Evolutionary conservation across 139 green algal species (phyloP), one percentile per base, ranked within the genome.

Genomic region (Chlamydomonas schloesseri): DNA sequence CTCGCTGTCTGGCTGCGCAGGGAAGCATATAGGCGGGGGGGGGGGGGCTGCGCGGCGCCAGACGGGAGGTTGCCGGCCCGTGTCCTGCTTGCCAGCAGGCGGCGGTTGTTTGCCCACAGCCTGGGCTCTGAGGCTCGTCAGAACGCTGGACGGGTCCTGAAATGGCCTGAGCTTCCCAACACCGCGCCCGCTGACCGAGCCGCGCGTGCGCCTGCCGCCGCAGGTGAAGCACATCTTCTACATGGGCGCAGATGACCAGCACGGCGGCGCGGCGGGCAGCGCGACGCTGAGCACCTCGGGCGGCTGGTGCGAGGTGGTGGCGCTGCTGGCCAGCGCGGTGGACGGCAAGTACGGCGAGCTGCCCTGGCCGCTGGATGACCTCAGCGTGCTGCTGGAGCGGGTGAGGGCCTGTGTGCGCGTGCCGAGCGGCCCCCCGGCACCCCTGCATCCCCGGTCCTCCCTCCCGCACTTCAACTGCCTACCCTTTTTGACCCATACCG

Each of bases 271-370:
- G 42, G 42, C 42, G 42, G 42, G 42, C 42, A 5, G 6, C 8
- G 42, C 8, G 42, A 50, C 42, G 42, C 42, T 50, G 42, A 8
- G 42, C 42, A 50, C 42, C 42, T 5, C 42, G 5, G 42, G 42
- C 42, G 42, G 42, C 76, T 83, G 76, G 76, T 83, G 76, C 26
- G 76, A 83, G 76, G 37, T 83, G 76, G 47, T 42, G 5, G 42
- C 34, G 11, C 60, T 83, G 60, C 60, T 83, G n/a, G 18, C 46
- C 24, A 18, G 42, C 4, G 36, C 37, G 50, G 37, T 83, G 20
- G 24, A 57, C 0, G 60, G 65, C 36, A 4, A 31, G 26, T 23
- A 83, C 15, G 67, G 31, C 3, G 33, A 60, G 18, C 36, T 28
- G 28, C 37, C 60, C 23, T 13, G 10, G 62, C 3, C 17, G 28